Conservation (phyloP, 805 yeast species). For the Ogataea chonburiensis region DNA sequence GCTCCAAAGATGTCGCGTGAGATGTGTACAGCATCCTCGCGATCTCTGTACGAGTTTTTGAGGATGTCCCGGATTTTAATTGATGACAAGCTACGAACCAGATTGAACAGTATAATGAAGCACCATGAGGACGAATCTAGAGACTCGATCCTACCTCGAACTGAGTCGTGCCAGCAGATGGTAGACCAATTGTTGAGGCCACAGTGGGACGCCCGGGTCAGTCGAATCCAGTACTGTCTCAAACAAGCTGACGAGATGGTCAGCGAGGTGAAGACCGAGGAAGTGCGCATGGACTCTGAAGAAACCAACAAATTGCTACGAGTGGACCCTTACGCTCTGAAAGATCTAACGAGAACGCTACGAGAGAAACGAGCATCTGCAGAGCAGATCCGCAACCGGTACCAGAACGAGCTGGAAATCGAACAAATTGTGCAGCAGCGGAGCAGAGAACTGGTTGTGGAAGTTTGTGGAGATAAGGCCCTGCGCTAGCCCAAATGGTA, state of each 20-base stretch:
- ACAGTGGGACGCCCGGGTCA: constrained; percentile 45
- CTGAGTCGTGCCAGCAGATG: constrained; percentile 36
- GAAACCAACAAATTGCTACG: constrained; percentile 31
- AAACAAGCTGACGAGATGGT: constrained; percentile 32
- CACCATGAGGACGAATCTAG: constrained; percentile 26
- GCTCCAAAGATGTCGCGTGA: constrained; percentile 29
- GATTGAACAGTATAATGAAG: constrained; percentile 40
- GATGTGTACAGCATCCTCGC: constrained; percentile 34
- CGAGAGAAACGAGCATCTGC: constrained; percentile 31
- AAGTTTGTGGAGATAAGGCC: constrained; percentile 14
- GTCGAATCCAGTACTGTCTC: constrained; percentile 43
- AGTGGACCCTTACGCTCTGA: constrained; percentile 51
- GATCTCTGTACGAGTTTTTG: constrained; percentile 38
- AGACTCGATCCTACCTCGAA: constrained; percentile 24
- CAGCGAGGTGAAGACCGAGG: constrained; percentile 30
- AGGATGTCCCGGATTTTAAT: constrained; percentile 36
- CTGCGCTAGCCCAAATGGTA: background rate
- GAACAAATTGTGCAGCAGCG: constrained; percentile 42
- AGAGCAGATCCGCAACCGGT: constrained; percentile 35
- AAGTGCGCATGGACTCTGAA: constrained; percentile 20
- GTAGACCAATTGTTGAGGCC: constrained; percentile 40
- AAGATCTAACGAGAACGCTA: constrained; percentile 35
- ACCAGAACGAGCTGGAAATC: constrained; percentile 39
- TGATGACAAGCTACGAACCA: constrained; percentile 48
- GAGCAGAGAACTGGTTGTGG: constrained; percentile 35